Base-by-base conservation (phyloP, 192 early-diverging fungal genomes). In the Ambispora gerdemannii region DNA sequence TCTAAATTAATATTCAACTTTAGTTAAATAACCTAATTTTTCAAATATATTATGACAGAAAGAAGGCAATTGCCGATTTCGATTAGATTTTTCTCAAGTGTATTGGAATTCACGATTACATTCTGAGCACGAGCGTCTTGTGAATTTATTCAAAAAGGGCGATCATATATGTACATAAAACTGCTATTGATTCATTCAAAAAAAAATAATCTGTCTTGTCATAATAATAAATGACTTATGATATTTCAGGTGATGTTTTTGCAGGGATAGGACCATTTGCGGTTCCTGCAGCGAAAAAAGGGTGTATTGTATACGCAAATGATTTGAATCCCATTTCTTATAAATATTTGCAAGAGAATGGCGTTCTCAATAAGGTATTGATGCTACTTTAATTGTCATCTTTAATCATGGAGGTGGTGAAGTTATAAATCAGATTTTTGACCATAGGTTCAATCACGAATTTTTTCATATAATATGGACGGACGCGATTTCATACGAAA, bases 101-200 rank as follows among this genome's bases (percentile, higher is more conserved):
- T 99, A 99, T 79, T 99, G 98, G 98, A 99, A 99, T 82, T 97
- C 95, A 4, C 87, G 98, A 11, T 84, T 99, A 59, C 95, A 98
- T 70, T 78, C 83, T 0, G 98, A 99, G 72, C 98, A 99, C 66
- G 90, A 93, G 38, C 88, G 98, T 33, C 74, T 99, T n/a, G 91
- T 96, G 25, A 79, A 80, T 33, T 52, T 76, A 68, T 99, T 99
- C 77, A 75, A 80, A 19, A 67, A 74, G 49, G 86, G 84, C 2
- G 87, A 91, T 25, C 80, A 84, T 47, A 79, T 99, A 7, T 97
- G 95, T 83, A 73, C 50, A 43, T 43, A 6, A 43, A 43, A 10
- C 15, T 43, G 6, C 15, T 15, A 43, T 43, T 15, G 15, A 10
- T 43, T 10, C 6, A 43, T 43, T 43, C 38, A 43, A 43, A 43